phyloP scores from a whole-genome alignment of 768 basidiomycete genomes.

The Bullera alba region DNA sequence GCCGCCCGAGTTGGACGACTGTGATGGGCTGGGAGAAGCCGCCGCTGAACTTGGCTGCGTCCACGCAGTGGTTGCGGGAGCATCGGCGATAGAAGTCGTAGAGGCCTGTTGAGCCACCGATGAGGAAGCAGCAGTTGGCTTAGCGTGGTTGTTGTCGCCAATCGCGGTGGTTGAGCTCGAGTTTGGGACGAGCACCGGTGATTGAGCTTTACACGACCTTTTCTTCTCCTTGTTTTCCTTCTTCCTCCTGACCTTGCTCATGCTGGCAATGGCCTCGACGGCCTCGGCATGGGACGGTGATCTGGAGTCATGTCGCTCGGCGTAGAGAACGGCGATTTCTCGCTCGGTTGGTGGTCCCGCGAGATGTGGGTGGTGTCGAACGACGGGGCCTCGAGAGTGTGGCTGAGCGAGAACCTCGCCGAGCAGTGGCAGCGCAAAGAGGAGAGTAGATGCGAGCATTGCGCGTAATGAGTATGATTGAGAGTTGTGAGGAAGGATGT shows the following conservation, averaged over 20 bases:
- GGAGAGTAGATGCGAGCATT: neutral
- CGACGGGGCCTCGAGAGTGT: neutral
- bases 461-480: too few species aligned
- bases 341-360: neutral
- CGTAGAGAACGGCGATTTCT: neutral
- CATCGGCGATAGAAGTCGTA: neutral
- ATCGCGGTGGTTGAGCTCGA: neutral
- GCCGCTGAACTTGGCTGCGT: neutral
- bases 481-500: too few species aligned
- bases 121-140: neutral
- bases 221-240: slow-evolving; percentile 7
- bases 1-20: neutral
- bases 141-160: neutral
- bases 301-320: neutral
- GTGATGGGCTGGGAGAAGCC: neutral
- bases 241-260: neutral
- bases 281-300: neutral
- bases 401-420: neutral
- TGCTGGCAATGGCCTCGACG: neutral
- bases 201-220: neutral
- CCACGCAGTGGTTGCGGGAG: neutral
- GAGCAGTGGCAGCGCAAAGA: slow-evolving; percentile 4
- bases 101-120: neutral
- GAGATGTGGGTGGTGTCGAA: neutral
- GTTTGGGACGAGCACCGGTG: neutral